Percentiles rank a stretch among this genome's conserved stretches.
Evolutionary conservation across 148 eudicot species (phyloP).

Genomic region (Vaccinium corymbosum): DNA sequence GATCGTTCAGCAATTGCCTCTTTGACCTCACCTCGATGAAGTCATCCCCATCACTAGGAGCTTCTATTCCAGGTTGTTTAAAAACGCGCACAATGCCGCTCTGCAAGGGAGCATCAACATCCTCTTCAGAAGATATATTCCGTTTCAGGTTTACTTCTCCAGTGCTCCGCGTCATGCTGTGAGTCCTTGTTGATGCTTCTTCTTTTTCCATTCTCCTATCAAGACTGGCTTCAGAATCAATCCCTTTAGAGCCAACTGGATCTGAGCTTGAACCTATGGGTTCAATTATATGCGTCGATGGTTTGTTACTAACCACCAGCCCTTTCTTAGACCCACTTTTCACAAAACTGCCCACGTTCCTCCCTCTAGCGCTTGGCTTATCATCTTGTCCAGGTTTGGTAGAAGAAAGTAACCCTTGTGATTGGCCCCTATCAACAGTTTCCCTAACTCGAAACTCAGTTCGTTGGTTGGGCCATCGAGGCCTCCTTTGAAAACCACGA

Average conservation of each 20-base stretch:
- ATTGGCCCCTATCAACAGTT: conserved; percentile 47
- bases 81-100: conserved; percentile 82
- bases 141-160: conserved; percentile 66
- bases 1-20: conserved; percentile 96
- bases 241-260: conserved; percentile 28
- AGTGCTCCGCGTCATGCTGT: conserved; percentile 23
- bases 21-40: conserved; percentile 97
- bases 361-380: conserved; percentile 34
- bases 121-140: conserved; percentile 56
- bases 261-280: conserved; percentile 32
- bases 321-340: conserved; percentile 46
- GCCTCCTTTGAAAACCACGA: conserved; percentile 66
- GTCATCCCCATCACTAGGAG: conserved; percentile 92
- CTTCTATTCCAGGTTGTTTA: conserved; percentile 89
- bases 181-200: conserved; percentile 27
- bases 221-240: conserved; percentile 28
- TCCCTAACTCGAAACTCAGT: conserved; percentile 86
- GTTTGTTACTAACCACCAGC: conserved; percentile 29
- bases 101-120: conserved; percentile 89
- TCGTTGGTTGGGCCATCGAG: conserved; percentile 56
- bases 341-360: conserved; percentile 29
- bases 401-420: conserved; percentile 28
- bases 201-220: conserved; percentile 28
- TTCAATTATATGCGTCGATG: conserved; percentile 34
- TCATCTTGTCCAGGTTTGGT: conserved; percentile 36